Conservation (phyloP, 1,139 yeast species). For the Taphrina sp. region DNA sequence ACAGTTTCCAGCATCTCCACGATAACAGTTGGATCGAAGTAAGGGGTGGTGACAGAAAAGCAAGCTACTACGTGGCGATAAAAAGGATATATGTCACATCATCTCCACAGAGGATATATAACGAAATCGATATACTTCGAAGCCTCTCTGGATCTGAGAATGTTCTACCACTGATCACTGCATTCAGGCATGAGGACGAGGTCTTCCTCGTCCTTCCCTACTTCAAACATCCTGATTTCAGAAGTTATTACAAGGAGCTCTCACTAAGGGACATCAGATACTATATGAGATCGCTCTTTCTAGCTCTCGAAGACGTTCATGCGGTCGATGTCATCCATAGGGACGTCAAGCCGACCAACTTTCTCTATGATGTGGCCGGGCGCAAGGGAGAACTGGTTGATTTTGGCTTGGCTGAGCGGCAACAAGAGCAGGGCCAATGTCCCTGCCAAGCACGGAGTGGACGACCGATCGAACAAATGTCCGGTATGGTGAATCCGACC, state of each 20-base stretch:
- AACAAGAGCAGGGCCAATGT: constrained; percentile 35
- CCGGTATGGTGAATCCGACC: constrained; percentile 16
- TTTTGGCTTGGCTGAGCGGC: constrained; percentile 78
- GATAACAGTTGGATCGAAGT: constrained; percentile 36
- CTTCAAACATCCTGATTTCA: constrained; percentile 85
- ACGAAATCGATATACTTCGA: constrained; percentile 76
- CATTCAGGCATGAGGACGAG: constrained; percentile 82
- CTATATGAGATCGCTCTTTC: constrained; percentile 75
- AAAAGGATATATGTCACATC: constrained; percentile 94
- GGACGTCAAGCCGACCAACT: constrained; percentile 80
- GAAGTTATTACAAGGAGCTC: constrained; percentile 71
- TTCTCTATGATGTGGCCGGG: constrained; percentile 70
- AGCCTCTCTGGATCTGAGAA: constrained; percentile 64
- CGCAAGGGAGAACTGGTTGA: constrained; percentile 85
- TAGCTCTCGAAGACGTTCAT: constrained; percentile 74
- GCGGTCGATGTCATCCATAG: constrained; percentile 75
- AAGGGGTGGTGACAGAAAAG: constrained; percentile 8
- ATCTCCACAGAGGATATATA: constrained; percentile 83
- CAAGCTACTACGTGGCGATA: constrained; percentile 69
- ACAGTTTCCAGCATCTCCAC: constrained; percentile 45
- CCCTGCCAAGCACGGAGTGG: constrained; percentile 33
- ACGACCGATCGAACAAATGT: constrained; percentile 28
- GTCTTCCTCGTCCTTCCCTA: constrained; percentile 89
- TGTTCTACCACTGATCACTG: constrained; percentile 88
- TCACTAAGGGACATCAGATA: constrained; percentile 75